Conservation (phyloP, 495 filamentous ascomycete genomes). For the Podospora comata region DNA sequence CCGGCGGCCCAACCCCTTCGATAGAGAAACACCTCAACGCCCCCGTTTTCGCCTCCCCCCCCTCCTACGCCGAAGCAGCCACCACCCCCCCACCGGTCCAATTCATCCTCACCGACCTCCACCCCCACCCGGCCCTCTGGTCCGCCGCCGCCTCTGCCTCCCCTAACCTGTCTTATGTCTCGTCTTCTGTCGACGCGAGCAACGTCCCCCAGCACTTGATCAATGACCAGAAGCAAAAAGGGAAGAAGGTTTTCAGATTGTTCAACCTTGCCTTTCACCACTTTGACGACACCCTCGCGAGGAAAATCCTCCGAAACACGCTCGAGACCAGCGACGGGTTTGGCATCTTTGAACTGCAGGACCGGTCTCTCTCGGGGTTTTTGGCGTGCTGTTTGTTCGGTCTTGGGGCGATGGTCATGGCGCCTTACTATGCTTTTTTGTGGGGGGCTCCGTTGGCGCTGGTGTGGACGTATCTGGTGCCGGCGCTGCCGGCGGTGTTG, state of each 20-base stretch:
- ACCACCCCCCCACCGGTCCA: slow-evolving; percentile 39
- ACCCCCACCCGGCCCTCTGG: slow-evolving; percentile 65
- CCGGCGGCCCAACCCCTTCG: slow-evolving; percentile 63
- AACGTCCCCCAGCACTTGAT: slow-evolving; percentile 48
- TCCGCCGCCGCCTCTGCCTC: slow-evolving; percentile 45
- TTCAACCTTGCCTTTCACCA: slow-evolving; percentile 78
- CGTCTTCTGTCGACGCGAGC: slow-evolving; percentile 59
- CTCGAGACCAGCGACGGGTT: slow-evolving; percentile 39
- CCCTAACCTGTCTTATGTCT: slow-evolving; percentile 53
- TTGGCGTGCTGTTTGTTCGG: slow-evolving; percentile 55
- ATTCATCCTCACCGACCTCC: slow-evolving; percentile 68
- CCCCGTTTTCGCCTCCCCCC: slow-evolving; percentile 26
- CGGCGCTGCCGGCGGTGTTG: slow-evolving; percentile 60
- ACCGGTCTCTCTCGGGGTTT: slow-evolving; percentile 52
- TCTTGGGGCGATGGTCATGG: slow-evolving; percentile 50
- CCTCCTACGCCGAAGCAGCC: slow-evolving; percentile 19
- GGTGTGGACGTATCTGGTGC: slow-evolving; percentile 62
- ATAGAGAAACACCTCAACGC: slow-evolving; percentile 58
- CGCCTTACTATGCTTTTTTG: slow-evolving; percentile 53
- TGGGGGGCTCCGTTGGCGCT: slow-evolving; percentile 57
- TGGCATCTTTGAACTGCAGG: slow-evolving; percentile 72
- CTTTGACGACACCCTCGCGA: slow-evolving; percentile 61
- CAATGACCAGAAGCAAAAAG: slow-evolving; percentile 30
- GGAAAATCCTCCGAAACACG: slow-evolving; percentile 57
- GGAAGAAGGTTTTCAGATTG: slow-evolving; percentile 56